Base-by-base conservation (phyloP, 768 basidiomycete genomes). In the Rhodotorula graminis region DNA sequence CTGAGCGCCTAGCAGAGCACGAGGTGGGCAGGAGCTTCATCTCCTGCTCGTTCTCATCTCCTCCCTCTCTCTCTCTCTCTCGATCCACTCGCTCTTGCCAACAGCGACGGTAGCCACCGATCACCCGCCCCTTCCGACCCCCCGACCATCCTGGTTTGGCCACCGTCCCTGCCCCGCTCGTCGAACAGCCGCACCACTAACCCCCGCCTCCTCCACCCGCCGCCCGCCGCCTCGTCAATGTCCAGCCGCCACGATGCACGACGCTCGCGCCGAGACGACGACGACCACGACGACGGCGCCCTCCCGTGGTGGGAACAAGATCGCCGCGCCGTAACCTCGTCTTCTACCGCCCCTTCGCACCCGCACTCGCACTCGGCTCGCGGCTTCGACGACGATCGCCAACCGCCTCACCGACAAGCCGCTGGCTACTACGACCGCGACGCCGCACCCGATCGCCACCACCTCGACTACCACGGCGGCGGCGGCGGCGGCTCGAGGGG, bases 261-360 rank as follows among this genome's bases (percentile, higher is more conserved):
- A 19, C 58, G 37, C 47, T 37, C 47, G 0, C 11, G n/a, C 53
- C 42, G 7, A 19, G 40, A 56, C n/a, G 2, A 44, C 18, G n/a
- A 29, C 9, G 10, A 25, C 27, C 25, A 15, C 33, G 47, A 61
- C 23, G 73, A 67, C 16, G 74, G 68, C 23, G 67, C 65, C 19
- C 40, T 52, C 15, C 72, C 74, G 9, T 75, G 74, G 74, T 75
- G 74, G 74, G 73, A 71, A 37, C 53, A 61, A 14, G 70, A 69
- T 37, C 66, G 68, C n/a, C 19, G 61, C 23, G 42, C 37, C 23
- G 5, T 37, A 37, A 9, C 37, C 37, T 9, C 37, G 5, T 37
- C 37, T 37, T 37, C 6, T 15, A 6, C 18, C 27, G 16, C 27
- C 4, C 16, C 23, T 7, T 52, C 52, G 31, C 37, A 37, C 37